Evolutionary conservation across 2,329 filamentous ascomycete species (phyloP).

Genomic region (Pseudogymnoascus sp.): DNA sequence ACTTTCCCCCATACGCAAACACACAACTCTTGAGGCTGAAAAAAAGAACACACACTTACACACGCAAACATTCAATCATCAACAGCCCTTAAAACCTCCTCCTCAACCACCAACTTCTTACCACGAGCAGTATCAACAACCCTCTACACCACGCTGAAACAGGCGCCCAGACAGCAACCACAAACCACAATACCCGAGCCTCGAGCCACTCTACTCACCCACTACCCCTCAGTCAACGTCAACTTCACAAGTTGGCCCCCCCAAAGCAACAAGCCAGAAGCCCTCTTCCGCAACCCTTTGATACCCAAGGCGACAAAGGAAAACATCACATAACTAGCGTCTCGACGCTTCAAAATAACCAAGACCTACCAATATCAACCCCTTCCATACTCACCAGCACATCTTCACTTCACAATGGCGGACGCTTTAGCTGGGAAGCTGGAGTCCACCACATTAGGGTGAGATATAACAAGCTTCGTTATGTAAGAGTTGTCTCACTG

Average conservation of each 20-base stretch:
- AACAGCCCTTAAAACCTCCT: background rate
- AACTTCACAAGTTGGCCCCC: background rate
- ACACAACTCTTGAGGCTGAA: slow-evolving; percentile 11
- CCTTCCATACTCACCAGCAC: background rate
- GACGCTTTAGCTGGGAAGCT: slow-evolving; percentile 49
- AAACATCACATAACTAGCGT: background rate
- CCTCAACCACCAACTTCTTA: background rate
- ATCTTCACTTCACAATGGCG: slow-evolving; percentile 34
- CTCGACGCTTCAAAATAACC: background rate
- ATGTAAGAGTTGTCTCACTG: slow-evolving; percentile 32
- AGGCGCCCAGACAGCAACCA: background rate
- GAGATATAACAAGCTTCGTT: slow-evolving; percentile 32
- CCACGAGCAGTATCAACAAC: slow-evolving; percentile 7
- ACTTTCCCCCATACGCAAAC: slow-evolving; percentile 8
- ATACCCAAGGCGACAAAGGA: slow-evolving; percentile 12
- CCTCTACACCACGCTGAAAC: background rate
- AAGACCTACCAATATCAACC: background rate
- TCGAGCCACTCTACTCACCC: slow-evolving; percentile 7
- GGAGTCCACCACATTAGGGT: slow-evolving; percentile 47
- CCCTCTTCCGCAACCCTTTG: slow-evolving; percentile 9
- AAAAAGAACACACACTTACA: background rate
- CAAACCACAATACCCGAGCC: background rate
- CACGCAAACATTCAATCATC: slow-evolving; percentile 6
- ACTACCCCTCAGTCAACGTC: slow-evolving; percentile 13
- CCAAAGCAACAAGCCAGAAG: background rate